These are phyloP conservation scores for Kingdonia uniflora DNA, from an alignment of 164 flowering plant species.

Conservation along the genomic window DNA sequence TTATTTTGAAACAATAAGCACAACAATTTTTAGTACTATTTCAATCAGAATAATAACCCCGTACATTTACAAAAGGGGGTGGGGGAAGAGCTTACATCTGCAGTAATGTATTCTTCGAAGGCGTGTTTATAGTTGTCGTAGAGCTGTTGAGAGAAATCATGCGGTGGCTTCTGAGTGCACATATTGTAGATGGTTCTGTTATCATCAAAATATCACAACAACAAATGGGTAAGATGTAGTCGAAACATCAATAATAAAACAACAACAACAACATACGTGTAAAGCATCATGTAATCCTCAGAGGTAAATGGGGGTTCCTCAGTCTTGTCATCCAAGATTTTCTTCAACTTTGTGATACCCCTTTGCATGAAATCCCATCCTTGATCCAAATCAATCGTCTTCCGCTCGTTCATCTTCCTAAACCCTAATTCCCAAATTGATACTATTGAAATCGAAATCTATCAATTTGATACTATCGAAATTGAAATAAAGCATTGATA, in stretches of 20 bases:
- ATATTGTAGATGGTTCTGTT: constrained; percentile 80
- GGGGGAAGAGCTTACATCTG: constrained; percentile 36
- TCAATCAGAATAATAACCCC: no score
- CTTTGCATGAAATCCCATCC: constrained; percentile 85
- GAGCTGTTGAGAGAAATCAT: constrained; percentile 83
- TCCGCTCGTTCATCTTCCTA: constrained; percentile 42
- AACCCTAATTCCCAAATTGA: no score
- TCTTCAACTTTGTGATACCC: constrained; percentile 79
- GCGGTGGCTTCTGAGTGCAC: constrained; percentile 94
- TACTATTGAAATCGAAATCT: no score
- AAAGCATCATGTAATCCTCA: constrained; percentile 80
- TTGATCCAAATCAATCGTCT: constrained; percentile 66
- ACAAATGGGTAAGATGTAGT: not conserved
- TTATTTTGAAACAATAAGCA: no score
- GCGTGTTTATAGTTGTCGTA: constrained; percentile 72
- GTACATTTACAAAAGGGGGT: no score
- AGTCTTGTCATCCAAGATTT: constrained; percentile 58
- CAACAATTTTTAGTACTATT: no score
- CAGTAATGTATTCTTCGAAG: constrained; percentile 69
- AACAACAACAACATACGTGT: constrained; percentile 42
- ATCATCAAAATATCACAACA: constrained; percentile 6
- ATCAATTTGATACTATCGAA: no score
- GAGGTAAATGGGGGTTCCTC: constrained; percentile 73
- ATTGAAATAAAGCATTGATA: no score
- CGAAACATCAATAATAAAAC: not conserved